These are phyloP conservation scores for Lanmaoa pseudosensibilis DNA, from an alignment of 768 basidiomycete species.

Conservation along the genomic window DNA sequence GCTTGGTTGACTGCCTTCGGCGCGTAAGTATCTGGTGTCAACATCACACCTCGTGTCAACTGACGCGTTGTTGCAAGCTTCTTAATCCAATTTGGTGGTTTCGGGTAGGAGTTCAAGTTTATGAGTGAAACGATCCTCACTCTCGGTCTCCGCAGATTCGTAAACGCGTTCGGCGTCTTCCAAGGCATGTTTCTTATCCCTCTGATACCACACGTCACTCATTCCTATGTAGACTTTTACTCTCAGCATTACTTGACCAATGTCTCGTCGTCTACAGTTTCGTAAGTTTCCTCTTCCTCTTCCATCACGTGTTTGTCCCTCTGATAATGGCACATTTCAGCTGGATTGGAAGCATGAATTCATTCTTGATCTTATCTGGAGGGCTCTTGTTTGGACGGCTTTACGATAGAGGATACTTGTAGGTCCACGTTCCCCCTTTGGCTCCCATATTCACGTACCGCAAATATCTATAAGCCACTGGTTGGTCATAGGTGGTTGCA, in stretches of 20 bases:
- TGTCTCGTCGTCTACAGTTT: conserved; percentile 36
- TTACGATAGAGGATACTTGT: conserved; percentile 55
- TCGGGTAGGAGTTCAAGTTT: conserved; percentile 27
- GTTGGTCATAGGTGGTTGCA: conserved; percentile 44
- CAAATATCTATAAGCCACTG: conserved; percentile 33
- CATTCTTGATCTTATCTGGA: conserved; percentile 43
- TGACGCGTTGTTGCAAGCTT: conserved; percentile 24
- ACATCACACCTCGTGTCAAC: background rate
- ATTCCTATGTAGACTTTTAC: conserved; percentile 37
- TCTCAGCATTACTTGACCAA: conserved; percentile 37
- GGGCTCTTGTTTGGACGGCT: conserved; percentile 50
- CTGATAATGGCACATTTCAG: conserved; percentile 15
- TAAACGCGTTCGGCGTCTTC: conserved; percentile 41
- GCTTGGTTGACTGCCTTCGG: conserved; percentile 27
- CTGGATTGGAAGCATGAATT: conserved; percentile 51
- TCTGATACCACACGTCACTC: background rate
- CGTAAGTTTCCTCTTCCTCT: conserved; percentile 32
- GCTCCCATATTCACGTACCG: background rate
- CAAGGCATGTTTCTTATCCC: conserved; percentile 29
- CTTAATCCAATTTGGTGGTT: conserved; percentile 39
- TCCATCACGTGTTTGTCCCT: background rate
- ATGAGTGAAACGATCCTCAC: background rate
- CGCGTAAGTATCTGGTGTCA: conserved; percentile 17
- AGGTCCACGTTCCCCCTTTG: conserved; percentile 4
- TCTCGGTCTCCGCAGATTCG: conserved; percentile 24